Percentiles rank a stretch among this genome's conserved stretches.
phyloP scores from a whole-genome alignment of 345 rosid genomes.

The Acer negundo region DNA sequence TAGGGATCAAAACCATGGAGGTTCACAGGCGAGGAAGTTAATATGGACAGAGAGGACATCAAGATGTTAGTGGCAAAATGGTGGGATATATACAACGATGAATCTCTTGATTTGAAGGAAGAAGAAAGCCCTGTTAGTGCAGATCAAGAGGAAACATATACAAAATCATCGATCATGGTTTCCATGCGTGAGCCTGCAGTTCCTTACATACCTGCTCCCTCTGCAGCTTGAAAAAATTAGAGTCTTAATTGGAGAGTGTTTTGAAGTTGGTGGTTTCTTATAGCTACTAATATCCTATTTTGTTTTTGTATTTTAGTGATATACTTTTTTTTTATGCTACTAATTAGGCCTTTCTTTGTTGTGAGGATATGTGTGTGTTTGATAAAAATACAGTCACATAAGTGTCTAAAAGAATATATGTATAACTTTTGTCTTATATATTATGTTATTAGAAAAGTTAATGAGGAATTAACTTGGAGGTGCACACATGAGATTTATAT shows the following conservation, averaged over 20 bases:
- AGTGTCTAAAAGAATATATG: not conserved
- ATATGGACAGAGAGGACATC: constrained; percentile 88
- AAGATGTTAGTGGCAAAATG: constrained; percentile 71
- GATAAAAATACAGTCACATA: not conserved
- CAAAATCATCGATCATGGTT: constrained; percentile 46
- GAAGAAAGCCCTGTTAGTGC: constrained; percentile 21
- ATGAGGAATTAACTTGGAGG: not conserved
- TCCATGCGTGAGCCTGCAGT: constrained; percentile 56
- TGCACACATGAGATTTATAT: not conserved
- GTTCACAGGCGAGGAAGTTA: constrained; percentile 73
- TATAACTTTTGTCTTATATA: not conserved
- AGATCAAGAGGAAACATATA: constrained; percentile 35
- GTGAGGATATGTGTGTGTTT: not conserved
- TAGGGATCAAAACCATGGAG: constrained; percentile 96
- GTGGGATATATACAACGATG: constrained; percentile 79
- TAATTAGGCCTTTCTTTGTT: not conserved
- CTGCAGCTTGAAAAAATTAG: constrained; percentile 57
- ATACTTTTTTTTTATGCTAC: not conserved
- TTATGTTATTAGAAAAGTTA: too few relatives aligned
- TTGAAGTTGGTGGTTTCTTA: constrained; percentile 18
- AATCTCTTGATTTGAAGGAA: constrained; percentile 49
- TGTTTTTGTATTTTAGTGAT: not conserved
- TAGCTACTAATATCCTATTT: not conserved
- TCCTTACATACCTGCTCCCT: constrained; percentile 61
- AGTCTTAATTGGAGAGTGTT: not conserved